Evolutionary conservation across 1,284 basidiomycete species (phyloP), one percentile per base, ranked within the genome.

Genomic region (Pseudozyma sp.): DNA sequence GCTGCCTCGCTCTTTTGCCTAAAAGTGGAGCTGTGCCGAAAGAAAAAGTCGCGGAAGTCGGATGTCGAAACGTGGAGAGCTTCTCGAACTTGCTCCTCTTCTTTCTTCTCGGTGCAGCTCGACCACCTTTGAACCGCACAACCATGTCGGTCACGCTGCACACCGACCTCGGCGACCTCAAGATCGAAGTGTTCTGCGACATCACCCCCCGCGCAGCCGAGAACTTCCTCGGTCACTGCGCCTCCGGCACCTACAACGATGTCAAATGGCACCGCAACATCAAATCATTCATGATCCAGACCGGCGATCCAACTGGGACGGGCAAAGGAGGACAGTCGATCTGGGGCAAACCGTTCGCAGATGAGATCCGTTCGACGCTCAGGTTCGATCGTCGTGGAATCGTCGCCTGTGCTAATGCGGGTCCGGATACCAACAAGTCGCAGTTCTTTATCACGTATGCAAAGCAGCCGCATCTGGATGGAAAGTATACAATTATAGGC

Each of bases 121-220:
- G 9, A 7, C 51, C 40, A 37, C 14, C 44, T 30, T 43, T 33
- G 44, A 34, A n/a, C 13, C 8, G 43, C 24, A 24, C 24, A 24
- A 24, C 2, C 50, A 81, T 94, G 95, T 97, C 95, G 68, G 94
- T 97, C 53, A 97, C 95, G 6, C 88, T 99, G 50, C 92, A 98
- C 85, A 98, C 96, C 1, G 90, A 91, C 29, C 91, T 92, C 77
- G 96, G 96, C 30, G 96, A 99, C 79, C 87, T 99, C 85, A 99
- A 99, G 89, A 17, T 98, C 74, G 96, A 99, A 86, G 85, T 99
- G 29, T 99, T 98, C 86, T 98, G 96, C 86, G 96, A 99, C 85
- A 90, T 94, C 8, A 92, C 94, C 16, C 96, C 96, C 13, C 92
- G 94, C 81, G 88, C 94, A 17, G 94, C 95, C 68, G 95, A 99